Conservation (phyloP, 139 green algal genomes). For the Parachlorella kessleri region DNA sequence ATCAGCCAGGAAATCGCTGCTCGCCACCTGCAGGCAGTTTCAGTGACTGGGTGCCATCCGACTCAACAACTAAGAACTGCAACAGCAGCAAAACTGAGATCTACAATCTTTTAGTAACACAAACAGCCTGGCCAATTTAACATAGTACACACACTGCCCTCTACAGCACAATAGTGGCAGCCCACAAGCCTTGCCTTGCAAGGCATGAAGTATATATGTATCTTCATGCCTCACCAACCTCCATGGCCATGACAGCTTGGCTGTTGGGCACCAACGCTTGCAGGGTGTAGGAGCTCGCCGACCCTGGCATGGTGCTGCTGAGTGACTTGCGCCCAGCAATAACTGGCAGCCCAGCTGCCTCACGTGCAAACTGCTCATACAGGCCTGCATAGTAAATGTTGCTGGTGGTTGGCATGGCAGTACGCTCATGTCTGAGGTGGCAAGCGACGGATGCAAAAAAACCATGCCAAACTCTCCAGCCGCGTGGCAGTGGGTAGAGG, state of each 20-base stretch:
- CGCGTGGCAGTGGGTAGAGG: too few species aligned
- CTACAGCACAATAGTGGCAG: not conserved
- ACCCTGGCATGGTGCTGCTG: conserved; percentile 78
- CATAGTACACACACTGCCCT: not conserved
- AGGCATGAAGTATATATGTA: not conserved
- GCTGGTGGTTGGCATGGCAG: too few species aligned
- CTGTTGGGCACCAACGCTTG: conserved; percentile 96
- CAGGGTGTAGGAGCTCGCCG: conserved; percentile 92
- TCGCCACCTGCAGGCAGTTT: conserved; percentile 6
- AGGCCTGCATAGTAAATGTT: conserved; percentile 36
- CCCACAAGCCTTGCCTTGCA: not conserved
- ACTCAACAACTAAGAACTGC: not conserved
- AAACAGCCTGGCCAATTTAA: not conserved
- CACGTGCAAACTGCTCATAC: conserved; percentile 68
- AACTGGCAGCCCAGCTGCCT: conserved; percentile 89
- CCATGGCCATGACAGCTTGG: conserved; percentile 81
- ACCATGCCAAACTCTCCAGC: too few species aligned
- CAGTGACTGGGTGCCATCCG: not conserved
- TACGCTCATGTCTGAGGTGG: too few species aligned
- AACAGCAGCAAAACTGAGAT: not conserved
- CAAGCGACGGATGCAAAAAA: too few species aligned
- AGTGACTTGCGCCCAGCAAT: conserved; percentile 85
- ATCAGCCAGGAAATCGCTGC: conserved; percentile 15
- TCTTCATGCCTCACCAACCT: not conserved
- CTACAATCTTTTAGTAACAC: not conserved